phyloP scores from a whole-genome alignment of 2,329 filamentous ascomycete species.

The Hymenoscyphus fraxineus region DNA sequence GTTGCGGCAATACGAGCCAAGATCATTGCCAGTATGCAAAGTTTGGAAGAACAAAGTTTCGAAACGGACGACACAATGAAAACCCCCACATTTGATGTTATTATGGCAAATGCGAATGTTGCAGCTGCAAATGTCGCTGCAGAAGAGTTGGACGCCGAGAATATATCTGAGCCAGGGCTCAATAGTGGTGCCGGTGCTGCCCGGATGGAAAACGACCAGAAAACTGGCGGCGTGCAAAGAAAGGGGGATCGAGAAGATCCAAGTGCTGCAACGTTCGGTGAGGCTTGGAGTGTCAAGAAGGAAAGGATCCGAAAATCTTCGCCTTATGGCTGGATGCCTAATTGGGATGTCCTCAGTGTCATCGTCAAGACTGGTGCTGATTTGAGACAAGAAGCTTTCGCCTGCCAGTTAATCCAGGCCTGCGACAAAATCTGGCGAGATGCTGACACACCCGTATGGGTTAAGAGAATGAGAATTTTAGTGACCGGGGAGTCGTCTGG shows the following conservation, averaged over 20 bases:
- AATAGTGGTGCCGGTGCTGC: slow-evolving; percentile 72
- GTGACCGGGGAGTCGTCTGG: slow-evolving; percentile 83
- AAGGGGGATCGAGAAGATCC: slow-evolving; percentile 82
- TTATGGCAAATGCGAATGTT: slow-evolving; percentile 69
- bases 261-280: slow-evolving; percentile 80
- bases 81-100: slow-evolving; percentile 74
- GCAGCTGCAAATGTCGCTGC: slow-evolving; percentile 45
- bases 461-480: slow-evolving; percentile 81
- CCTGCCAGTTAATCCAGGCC: slow-evolving; percentile 77
- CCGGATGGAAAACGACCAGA: slow-evolving; percentile 85
- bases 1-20: slow-evolving; percentile 80
- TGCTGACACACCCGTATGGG: slow-evolving; percentile 74
- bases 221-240: slow-evolving; percentile 76
- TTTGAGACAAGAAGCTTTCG: slow-evolving; percentile 79
- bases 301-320: slow-evolving; percentile 80
- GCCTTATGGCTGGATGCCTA: slow-evolving; percentile 85
- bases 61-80: slow-evolving; percentile 62
- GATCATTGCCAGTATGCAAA: slow-evolving; percentile 90
- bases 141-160: slow-evolving; percentile 54
- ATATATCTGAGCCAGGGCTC: slow-evolving; percentile 39
- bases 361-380: slow-evolving; percentile 86
- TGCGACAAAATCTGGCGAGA: slow-evolving; percentile 81
- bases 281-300: slow-evolving; percentile 80
- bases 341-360: slow-evolving; percentile 82
- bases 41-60: slow-evolving; percentile 79